Base-by-base conservation (phyloP, 2,329 filamentous ascomycete genomes). In the Fusarium bactridioides region DNA sequence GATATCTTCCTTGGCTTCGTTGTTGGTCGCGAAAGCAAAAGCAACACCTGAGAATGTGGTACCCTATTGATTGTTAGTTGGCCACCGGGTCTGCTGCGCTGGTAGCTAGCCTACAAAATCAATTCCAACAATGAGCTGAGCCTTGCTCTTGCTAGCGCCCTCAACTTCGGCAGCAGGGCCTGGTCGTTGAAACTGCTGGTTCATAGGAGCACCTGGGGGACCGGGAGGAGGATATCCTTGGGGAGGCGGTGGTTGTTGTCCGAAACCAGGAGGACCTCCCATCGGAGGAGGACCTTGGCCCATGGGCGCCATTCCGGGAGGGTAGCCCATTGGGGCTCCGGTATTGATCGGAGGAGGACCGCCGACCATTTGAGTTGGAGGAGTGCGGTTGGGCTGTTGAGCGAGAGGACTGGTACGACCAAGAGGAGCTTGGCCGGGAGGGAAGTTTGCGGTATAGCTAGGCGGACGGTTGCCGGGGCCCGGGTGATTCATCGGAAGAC, bases 1-100 rank as follows among this genome's bases (percentile, higher is more conserved):
- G 78, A 98, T 98, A 82, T 98, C 95, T 83, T 98, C 96, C 82
- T 97, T 97, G 68, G 95, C 94, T 83, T 98, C 95, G 76, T 95
- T 97, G 84, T 98, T 98, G 67, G 95, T 98, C 69, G 95, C 95
- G 83, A 98, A 99, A 37, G 95, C 95, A 81, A 97, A 98, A 40
- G 96, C 96, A 72, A 98, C 95, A 81, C 96, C 96, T 7, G 96
- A 98, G 82, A 98, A 99, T 10, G 96, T 99, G 23, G 96, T 99
- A 74, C 96, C 94, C 94, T 97, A 55, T 58, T 21, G 31, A 53
- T 27, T 61, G n/a, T 21, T 54, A 54, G 56, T 76, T 72, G 65
- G 65, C 66, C 25, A 73, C 50, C 35, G n/a, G 45, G 50, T 41
- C 54, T 61, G 33, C 25, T 54, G 23, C 38, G 25, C 16, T 35